Conservation (phyloP, 2,329 filamentous ascomycete species). For the Aspergillus luchuensis region DNA sequence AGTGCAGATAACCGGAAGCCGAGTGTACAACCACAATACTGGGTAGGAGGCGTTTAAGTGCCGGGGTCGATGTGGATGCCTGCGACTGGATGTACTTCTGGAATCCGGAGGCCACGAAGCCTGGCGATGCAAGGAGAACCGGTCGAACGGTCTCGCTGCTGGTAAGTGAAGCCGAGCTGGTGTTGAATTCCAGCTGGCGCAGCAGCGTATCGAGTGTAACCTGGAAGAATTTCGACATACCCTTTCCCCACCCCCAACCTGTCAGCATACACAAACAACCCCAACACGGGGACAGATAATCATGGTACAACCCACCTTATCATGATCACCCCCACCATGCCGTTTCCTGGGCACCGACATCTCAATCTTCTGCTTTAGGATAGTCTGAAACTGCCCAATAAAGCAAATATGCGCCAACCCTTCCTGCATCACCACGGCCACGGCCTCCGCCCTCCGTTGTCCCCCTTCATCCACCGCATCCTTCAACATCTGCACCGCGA, state of each 20-base stretch:
- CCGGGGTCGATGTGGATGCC: constrained; percentile 61
- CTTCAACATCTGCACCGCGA: constrained; percentile 74
- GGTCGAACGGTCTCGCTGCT: constrained; percentile 52
- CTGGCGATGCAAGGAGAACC: constrained; percentile 82
- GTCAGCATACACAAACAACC: not conserved
- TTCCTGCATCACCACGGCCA: constrained; percentile 93
- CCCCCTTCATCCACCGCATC: constrained; percentile 71
- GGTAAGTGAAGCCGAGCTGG: constrained; percentile 41
- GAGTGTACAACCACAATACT: constrained; percentile 72
- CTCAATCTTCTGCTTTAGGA: constrained; percentile 53
- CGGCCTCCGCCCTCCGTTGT: constrained; percentile 77
- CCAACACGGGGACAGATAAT: not conserved
- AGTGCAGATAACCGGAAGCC: constrained; percentile 82
- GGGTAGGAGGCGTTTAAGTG: constrained; percentile 68
- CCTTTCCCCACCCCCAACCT: constrained; percentile 43
- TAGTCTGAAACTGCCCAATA: constrained; percentile 52
- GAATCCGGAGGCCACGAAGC: constrained; percentile 82
- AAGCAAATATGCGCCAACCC: constrained; percentile 55
- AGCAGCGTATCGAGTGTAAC: constrained; percentile 74
- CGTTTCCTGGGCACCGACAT: constrained; percentile 52
- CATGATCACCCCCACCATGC: constrained; percentile 50
- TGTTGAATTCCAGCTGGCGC: constrained; percentile 72
- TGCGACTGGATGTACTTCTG: constrained; percentile 68
- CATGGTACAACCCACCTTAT: constrained; percentile 40
- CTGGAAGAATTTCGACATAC: constrained; percentile 75